Percentiles rank a stretch among this genome's conserved stretches.
Conservation (phyloP, 352 stramenopile genomes). For the Pythium monospermum region DNA sequence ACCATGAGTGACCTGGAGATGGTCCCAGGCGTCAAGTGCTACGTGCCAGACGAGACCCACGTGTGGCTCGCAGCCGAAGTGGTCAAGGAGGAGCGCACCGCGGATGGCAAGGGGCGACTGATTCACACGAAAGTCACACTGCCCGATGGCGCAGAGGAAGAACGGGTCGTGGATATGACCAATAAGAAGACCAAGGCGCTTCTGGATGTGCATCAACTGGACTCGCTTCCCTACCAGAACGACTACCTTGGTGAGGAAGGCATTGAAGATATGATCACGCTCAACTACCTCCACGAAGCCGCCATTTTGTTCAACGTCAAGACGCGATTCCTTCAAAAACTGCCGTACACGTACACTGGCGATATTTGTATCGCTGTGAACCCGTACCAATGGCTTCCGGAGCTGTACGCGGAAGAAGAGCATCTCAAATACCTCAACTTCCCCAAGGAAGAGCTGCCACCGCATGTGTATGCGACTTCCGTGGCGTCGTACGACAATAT, state of each 20-base stretch:
- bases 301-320: slow-evolving; percentile 90
- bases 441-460: slow-evolving; percentile 70
- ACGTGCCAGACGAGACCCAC: slow-evolving; percentile 80
- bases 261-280: slow-evolving; percentile 84
- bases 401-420: slow-evolving; percentile 81
- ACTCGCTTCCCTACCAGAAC: slow-evolving; percentile 84
- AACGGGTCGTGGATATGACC: slow-evolving; percentile 67
- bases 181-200: slow-evolving; percentile 69
- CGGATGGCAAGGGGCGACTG: slow-evolving; percentile 55
- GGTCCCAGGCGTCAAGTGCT: slow-evolving; percentile 74
- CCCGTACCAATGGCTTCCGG: slow-evolving; percentile 91
- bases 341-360: slow-evolving; percentile 96
- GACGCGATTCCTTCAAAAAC: slow-evolving; percentile 67
- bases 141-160: slow-evolving; percentile 33
- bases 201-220: slow-evolving; percentile 63
- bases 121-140: slow-evolving; percentile 64
- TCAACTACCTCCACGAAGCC: slow-evolving; percentile 89
- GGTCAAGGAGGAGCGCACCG: slow-evolving; percentile 57
- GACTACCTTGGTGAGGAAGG: slow-evolving; percentile 55
- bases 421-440: slow-evolving; percentile 72
- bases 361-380: slow-evolving; percentile 97
- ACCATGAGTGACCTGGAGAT: slow-evolving; percentile 40
- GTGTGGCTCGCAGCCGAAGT: slow-evolving; percentile 81
- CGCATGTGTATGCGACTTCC: slow-evolving; percentile 76
- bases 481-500: slow-evolving; percentile 79